A percentile compares a stretch with the other conserved stretches of the same genome.
Evolutionary conservation across 768 basidiomycete species (phyloP).

Genomic region (Amanita rimosa): DNA sequence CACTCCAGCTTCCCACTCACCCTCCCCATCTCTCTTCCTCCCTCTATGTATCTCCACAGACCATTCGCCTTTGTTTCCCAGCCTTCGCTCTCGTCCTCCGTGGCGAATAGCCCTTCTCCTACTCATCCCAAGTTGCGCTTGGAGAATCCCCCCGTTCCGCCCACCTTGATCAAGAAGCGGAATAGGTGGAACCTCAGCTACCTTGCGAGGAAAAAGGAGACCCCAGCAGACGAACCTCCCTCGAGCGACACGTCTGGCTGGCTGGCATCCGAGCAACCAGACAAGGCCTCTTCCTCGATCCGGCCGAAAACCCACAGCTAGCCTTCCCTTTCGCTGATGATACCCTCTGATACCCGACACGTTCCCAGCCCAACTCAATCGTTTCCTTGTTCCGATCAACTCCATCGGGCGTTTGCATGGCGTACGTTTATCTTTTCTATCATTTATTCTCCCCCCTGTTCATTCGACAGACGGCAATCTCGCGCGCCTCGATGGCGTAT

Average conservation of each 20-base stretch:
- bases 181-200: constrained; percentile 1
- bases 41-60: constrained; percentile 2
- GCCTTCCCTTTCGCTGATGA: background rate
- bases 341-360: background rate
- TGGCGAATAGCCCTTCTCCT: constrained; percentile 5
- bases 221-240: background rate
- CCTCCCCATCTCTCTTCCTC: constrained; percentile 10
- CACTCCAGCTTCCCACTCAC: background rate
- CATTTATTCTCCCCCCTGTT: too few relatives aligned
- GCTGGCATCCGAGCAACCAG: background rate
- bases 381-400: constrained; percentile 2
- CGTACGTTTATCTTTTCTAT: background rate
- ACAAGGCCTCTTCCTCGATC: background rate
- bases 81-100: background rate
- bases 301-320: background rate
- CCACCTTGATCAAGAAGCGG: constrained; percentile 17
- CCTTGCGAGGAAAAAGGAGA: constrained; percentile 1
- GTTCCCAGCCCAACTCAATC: background rate
- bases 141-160: constrained; percentile 15
- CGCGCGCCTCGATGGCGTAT: background rate
- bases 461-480: too few relatives aligned
- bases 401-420: background rate
- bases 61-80: constrained; percentile 8
- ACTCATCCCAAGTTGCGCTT: constrained; percentile 16
- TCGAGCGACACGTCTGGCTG: background rate